Evolutionary conservation across 805 yeast species (phyloP).

Genomic region (Lipomyces oligophaga): DNA sequence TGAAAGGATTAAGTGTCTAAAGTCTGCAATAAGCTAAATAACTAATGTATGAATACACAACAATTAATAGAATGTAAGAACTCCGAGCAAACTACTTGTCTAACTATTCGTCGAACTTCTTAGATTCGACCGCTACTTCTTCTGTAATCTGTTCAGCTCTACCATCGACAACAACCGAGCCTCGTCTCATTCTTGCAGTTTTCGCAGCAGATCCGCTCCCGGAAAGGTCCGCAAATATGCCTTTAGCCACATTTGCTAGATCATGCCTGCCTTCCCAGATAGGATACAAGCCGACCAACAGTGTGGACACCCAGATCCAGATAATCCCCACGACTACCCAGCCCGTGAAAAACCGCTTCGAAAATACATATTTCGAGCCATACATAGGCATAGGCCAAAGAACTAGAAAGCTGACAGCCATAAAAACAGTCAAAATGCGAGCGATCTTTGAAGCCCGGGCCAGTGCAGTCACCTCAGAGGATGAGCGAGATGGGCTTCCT

Average conservation of each 20-base stretch:
- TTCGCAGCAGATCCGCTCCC: too few species aligned
- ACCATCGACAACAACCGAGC: conserved; percentile 4
- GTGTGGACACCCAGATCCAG: conserved; percentile 44
- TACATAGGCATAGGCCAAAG: conserved; percentile 90
- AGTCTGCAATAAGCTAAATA: too few species aligned
- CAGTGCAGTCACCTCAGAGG: background rate
- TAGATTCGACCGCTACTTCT: too few species aligned
- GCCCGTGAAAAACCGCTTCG: conserved; percentile 70
- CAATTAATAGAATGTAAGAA: too few species aligned
- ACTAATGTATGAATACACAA: too few species aligned
- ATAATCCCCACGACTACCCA: conserved; percentile 75
- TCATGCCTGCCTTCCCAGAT: conserved; percentile 48
- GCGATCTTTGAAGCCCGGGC: conserved; percentile 27
- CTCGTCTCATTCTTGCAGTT: background rate
- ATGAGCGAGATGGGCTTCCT: too few species aligned
- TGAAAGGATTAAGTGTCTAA: too few species aligned
- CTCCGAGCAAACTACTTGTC: too few species aligned
- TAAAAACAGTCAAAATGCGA: conserved; percentile 19
- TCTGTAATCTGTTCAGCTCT: too few species aligned
- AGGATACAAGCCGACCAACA: conserved; percentile 38
- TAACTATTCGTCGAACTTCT: too few species aligned
- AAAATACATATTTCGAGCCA: conserved; percentile 66
- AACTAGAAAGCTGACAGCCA: conserved; percentile 56
- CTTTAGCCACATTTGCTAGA: conserved; percentile 36
- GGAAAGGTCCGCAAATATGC: conserved; percentile 21